Evolutionary conservation across 1,139 yeast species (phyloP), one percentile per base, ranked within the genome.

Genomic region (Pichia sp.): DNA sequence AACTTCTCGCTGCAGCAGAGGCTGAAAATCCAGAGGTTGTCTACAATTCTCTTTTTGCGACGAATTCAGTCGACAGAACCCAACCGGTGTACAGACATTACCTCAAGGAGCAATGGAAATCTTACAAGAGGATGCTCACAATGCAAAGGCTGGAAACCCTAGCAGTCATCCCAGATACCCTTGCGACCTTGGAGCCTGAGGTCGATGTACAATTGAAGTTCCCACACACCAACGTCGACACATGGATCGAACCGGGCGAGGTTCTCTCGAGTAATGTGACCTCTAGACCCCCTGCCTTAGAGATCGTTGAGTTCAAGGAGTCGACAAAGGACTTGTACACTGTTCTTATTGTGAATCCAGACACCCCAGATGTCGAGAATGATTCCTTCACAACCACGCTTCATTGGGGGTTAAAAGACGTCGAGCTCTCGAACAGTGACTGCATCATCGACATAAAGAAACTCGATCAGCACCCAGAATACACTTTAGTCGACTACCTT

Each of bases 131-230:
- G 70, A 84, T 87, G 82, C 67, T 87, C 54, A 74, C 84, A 54
- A 87, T 89, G 89, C 98, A 93, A 74, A 83, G 98, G 73, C 72
- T 95, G 57, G 99, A 93, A 72, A 85, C 88, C 57, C 74, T 90
- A 61, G 80, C 80, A 52, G 90, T 90, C 52, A 87, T 95, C 60
- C 99, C 99, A 32, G 99, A 93, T 68, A 90, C 98, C 2, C 69
- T 93, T 67, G 95, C 98, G 29, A 90, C 98, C 0, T 72, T 93
- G 57, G 84, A 79, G n/a, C 98, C 99, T 19, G 73, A 77, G 59
- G 95, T 82, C 15, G 89, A 87, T 52, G 90, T 93, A 8, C 75
- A 80, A 53, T 70, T 95, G 50, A 85, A 82, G 70, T 93, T 93
- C 68, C 85, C 87, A 47, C 88, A 87, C 60, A 82, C 82, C 51